Evolutionary conservation across 257 asterid species (phyloP), one percentile per base, ranked within the genome.

Genomic region (Ilex aquifolium): DNA sequence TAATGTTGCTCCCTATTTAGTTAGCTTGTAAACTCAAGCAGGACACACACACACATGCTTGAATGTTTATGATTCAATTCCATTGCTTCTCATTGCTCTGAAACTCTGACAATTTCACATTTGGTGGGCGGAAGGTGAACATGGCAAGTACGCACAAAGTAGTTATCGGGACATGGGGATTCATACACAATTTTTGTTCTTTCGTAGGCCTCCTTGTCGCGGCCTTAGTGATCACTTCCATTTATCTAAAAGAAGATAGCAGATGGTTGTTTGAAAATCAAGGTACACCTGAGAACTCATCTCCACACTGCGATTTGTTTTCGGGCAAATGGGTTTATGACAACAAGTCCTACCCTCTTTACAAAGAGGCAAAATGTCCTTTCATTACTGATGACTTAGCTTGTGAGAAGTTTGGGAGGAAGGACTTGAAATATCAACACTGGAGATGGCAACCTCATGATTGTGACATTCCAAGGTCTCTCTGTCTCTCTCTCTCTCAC

Each of bases 381-480:
- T 53, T 15, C 31, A 53, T 53, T 4, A 0, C 57, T 10, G 11
- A 53, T 21, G 57, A 53, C 30, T 53, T 14, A 3, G 57, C 57
- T 17, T 53, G 57, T 53, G 57, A 53, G 57, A 21, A 53, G 57
- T 53, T 8, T 21, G 57, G 57, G 30, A 53, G 57, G 30, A 21
- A 15, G 11, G 57, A 53, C 57, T 53, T 53, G 30, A 53, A n/a
- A 53, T 53, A 53, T 53, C 57, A 15, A 4, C 5, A 21, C 15
- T 53, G 57, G 57, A 53, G 57, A 17, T 53, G 57, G 57, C 57
- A 53, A 17, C 57, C 57, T 15, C 57, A 10, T 53, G 57, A 53
- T 21, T 53, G 57, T 21, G 57, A 53, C 57, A 10, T 53, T 21
- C 57, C 57, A n/a, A 53, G 57, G 57, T 53, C 11, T 0, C 13